phyloP scores from a whole-genome alignment of 768 basidiomycete genomes.

The Tulasnella sp. region DNA sequence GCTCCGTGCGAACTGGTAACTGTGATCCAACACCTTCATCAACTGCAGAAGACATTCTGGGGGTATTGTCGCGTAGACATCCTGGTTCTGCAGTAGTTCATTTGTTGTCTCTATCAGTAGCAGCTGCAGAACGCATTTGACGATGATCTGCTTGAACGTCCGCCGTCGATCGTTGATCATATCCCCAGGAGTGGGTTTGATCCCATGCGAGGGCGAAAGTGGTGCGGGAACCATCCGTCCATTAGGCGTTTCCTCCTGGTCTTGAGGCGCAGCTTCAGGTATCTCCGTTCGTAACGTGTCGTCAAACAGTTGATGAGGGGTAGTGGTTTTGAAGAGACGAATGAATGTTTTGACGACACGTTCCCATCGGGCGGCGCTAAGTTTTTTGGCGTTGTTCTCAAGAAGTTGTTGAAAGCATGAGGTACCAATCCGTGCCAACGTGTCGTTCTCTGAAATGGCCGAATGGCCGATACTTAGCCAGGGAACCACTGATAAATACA shows the following conservation, averaged over 20 bases:
- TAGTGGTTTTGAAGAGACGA: constrained; percentile 93
- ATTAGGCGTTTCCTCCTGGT: constrained; percentile 41
- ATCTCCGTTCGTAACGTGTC: constrained; percentile 81
- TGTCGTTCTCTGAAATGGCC: constrained; percentile 78
- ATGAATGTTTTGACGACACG: constrained; percentile 86
- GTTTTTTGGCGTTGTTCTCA: constrained; percentile 83
- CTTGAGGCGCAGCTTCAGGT: constrained; percentile 32
- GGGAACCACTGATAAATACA: no score
- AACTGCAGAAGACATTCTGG: constrained; percentile 85
- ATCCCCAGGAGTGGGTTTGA: constrained; percentile 35
- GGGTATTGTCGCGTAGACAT: constrained; percentile 87
- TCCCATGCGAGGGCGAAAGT: constrained; percentile 57
- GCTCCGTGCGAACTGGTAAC: constrained; percentile 91
- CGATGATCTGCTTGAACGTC: constrained; percentile 97
- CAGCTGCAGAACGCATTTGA: constrained; percentile 96
- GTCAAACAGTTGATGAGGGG: constrained; percentile 94
- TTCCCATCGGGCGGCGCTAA: constrained; percentile 81
- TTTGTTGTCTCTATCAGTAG: constrained; percentile 95
- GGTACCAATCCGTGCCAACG: constrained; percentile 92
- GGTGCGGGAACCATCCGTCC: constrained; percentile 77
- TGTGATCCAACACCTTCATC: constrained; percentile 93
- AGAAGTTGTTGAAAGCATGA: constrained; percentile 94
- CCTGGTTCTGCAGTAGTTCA: constrained; percentile 83
- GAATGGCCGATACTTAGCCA: no score
- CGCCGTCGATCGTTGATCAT: constrained; percentile 62